A percentile compares a stretch with the other conserved stretches of the same genome.
These are phyloP conservation scores for Naumovozyma baii DNA, from an alignment of 805 yeast species.

Conservation along the genomic window DNA sequence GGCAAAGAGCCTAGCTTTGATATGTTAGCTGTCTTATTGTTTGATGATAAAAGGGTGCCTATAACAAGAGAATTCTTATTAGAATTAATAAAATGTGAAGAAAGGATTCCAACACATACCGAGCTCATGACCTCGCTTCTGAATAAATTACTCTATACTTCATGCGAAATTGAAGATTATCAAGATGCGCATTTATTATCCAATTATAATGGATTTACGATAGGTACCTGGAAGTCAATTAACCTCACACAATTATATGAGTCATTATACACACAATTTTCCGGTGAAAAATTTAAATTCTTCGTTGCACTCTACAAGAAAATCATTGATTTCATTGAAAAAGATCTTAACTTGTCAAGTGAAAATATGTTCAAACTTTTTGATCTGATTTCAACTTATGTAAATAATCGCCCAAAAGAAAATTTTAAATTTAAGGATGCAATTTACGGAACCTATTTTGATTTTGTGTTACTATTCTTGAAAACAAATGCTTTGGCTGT, in stretches of 20 bases:
- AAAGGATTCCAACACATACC: slow-evolving; percentile 4
- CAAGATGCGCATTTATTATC: not conserved
- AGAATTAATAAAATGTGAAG: slow-evolving; percentile 22
- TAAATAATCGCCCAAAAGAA: slow-evolving; percentile 1
- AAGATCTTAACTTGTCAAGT: slow-evolving; percentile 6
- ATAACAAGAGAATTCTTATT: slow-evolving; percentile 16
- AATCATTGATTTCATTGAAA: slow-evolving; percentile 5
- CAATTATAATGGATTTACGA: slow-evolving; percentile 16
- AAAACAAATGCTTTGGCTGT: slow-evolving; percentile 10
- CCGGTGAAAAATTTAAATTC: slow-evolving; percentile 23
- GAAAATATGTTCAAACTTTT: slow-evolving; percentile 12
- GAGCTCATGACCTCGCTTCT: not conserved
- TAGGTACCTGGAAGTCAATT: slow-evolving; percentile 22
- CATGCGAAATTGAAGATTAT: not conserved
- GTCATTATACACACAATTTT: slow-evolving; percentile 10
- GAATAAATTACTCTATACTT: not conserved
- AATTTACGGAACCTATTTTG: slow-evolving; percentile 21
- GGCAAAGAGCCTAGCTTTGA: slow-evolving; percentile 13
- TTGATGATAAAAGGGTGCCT: slow-evolving; percentile 8
- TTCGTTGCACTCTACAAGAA: slow-evolving; percentile 19
- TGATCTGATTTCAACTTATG: slow-evolving; percentile 3
- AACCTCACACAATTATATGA: slow-evolving; percentile 11
- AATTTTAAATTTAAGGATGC: slow-evolving; percentile 27
- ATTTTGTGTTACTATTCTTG: slow-evolving; percentile 14
- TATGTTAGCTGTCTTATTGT: slow-evolving; percentile 20